A percentile compares a stretch with the other conserved stretches of the same genome.
Conservation (phyloP, 108 stramenopile genomes). For the Skeletonema costatum region DNA sequence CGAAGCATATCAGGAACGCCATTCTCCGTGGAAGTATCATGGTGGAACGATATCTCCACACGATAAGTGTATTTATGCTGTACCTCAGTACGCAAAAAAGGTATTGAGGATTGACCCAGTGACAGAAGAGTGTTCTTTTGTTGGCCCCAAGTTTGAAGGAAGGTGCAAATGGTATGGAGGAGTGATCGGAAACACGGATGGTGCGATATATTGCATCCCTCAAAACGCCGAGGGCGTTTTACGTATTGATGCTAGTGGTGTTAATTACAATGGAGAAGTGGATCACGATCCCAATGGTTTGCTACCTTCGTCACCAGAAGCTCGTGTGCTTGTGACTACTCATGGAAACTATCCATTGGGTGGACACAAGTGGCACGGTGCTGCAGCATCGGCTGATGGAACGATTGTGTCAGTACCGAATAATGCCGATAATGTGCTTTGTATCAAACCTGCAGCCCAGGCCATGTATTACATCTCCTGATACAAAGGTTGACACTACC, state of each 20-base stretch:
- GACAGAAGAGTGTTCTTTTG: conserved; percentile 56
- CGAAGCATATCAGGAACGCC: conserved; percentile 45
- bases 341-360: conserved; percentile 70
- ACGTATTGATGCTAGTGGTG: conserved; percentile 62
- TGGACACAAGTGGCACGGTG: conserved; percentile 90
- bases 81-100: conserved; percentile 73
- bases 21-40: conserved; percentile 83
- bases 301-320: conserved; percentile 10
- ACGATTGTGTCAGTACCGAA: conserved; percentile 78
- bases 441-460: conserved; percentile 52
- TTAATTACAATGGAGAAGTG: conserved; percentile 20
- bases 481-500: background rate
- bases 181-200: conserved; percentile 69
- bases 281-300: conserved; percentile 6
- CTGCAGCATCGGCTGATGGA: conserved; percentile 57
- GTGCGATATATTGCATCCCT: conserved; percentile 85
- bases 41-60: conserved; percentile 73
- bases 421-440: conserved; percentile 80
- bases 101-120: conserved; percentile 79
- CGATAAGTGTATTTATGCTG: conserved; percentile 84
- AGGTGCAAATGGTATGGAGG: conserved; percentile 92
- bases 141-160: conserved; percentile 70
- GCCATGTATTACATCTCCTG: conserved; percentile 31
- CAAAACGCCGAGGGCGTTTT: conserved; percentile 67
- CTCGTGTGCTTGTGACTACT: conserved; percentile 45